These are phyloP conservation scores for Pythium myriotylum DNA, from an alignment of 352 stramenopile species.

Conservation along the genomic window DNA sequence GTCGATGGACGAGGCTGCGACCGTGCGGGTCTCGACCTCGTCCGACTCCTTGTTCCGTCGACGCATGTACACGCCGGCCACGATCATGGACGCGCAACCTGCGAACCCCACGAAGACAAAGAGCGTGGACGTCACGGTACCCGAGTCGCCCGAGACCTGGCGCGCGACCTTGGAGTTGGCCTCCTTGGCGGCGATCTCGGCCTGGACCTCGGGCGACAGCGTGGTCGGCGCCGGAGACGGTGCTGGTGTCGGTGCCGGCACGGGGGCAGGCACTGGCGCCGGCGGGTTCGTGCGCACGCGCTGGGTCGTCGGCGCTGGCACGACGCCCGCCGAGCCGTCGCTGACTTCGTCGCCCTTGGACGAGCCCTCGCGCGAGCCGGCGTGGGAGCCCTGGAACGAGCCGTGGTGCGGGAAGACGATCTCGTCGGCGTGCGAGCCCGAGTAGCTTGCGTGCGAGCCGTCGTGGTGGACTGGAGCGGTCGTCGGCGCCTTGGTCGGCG, in stretches of 20 bases:
- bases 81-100: slow-evolving; percentile 47
- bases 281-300: not conserved
- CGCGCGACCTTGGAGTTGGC: slow-evolving; percentile 49
- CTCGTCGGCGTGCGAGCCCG: slow-evolving; percentile 17
- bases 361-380: not conserved
- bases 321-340: slow-evolving; percentile 17
- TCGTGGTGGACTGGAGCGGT: slow-evolving; percentile 3
- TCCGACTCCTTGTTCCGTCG: slow-evolving; percentile 38
- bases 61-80: slow-evolving; percentile 62
- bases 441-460: not conserved
- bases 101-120: slow-evolving; percentile 22
- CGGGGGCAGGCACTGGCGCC: not conserved
- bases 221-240: not conserved
- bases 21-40: slow-evolving; percentile 34
- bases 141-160: slow-evolving; percentile 29
- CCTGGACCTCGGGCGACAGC: slow-evolving; percentile 11
- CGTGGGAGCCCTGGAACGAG: not conserved
- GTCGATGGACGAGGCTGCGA: slow-evolving; percentile 40
- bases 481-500: not conserved
- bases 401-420: slow-evolving; percentile 14
- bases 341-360: not conserved
- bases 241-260: slow-evolving; percentile 2
- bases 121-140: slow-evolving; percentile 16
- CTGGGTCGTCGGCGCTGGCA: slow-evolving; percentile 4
- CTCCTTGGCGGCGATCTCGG: slow-evolving; percentile 22